Conservation (phyloP, 345 rosid species). For the Theobroma cacao region DNA sequence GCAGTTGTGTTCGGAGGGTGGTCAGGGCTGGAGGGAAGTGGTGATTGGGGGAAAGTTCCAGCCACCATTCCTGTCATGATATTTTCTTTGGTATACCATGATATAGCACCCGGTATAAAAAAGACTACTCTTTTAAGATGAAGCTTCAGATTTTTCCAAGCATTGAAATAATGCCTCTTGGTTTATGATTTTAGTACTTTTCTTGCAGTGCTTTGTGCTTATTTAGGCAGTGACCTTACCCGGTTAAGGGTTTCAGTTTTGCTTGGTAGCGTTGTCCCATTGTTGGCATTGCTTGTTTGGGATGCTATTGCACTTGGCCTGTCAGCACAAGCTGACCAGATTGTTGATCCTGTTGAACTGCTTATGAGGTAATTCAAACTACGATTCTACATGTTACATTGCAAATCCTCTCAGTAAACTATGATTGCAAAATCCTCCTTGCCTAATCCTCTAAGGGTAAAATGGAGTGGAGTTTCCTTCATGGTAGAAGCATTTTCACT, state of each 20-base stretch:
- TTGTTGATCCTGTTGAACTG: conserved; percentile 50
- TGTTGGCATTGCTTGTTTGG: conserved; percentile 58
- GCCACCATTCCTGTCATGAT: conserved; percentile 56
- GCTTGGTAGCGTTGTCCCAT: conserved; percentile 55
- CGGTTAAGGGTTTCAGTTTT: conserved; percentile 48
- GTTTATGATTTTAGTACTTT: conserved; percentile 9
- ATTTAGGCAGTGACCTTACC: conserved; percentile 51
- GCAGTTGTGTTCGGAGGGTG: conserved; percentile 46
- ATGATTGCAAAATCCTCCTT: too few relatives aligned
- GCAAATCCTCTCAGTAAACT: neutral
- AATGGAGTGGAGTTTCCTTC: conserved; percentile 50
- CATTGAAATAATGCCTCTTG: neutral
- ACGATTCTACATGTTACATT: neutral
- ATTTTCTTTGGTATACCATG: conserved; percentile 65
- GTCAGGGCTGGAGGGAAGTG: conserved; percentile 45
- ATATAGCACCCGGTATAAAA: conserved; percentile 49
- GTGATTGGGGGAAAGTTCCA: conserved; percentile 58
- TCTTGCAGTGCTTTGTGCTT: conserved; percentile 61
- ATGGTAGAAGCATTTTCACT: conserved; percentile 67
- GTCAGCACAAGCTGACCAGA: conserved; percentile 33
- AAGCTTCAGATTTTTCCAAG: neutral
- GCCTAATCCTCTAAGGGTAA: conserved; percentile 16
- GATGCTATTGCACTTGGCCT: conserved; percentile 54
- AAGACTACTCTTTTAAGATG: neutral
- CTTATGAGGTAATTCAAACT: conserved; percentile 38